Evolutionary conservation across 768 basidiomycete species (phyloP), one percentile per base, ranked within the genome.

Genomic region (Tylopilus sp.): DNA sequence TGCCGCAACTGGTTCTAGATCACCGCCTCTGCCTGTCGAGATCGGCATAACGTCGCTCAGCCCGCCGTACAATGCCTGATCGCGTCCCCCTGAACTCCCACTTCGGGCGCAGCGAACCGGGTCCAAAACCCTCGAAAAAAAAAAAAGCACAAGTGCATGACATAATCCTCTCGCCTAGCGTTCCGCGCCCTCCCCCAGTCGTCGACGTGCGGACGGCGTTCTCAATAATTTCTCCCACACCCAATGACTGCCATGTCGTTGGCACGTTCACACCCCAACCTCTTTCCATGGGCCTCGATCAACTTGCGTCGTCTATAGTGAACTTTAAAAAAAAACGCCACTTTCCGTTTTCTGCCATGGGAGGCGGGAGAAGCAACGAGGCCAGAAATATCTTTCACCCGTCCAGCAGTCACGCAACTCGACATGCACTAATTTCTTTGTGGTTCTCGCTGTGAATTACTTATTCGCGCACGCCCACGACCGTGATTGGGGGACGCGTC

Each of bases 191-290:
- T 13, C 31, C 15, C 51, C 44, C 41, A 39, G 54, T 66, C 56
- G 66, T 57, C 66, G 58, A 60, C 55, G 54, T 23, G 59, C 51
- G 42, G 52, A 52, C 66, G 63, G 63, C 59, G 55, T 67, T 58
- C 56, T 53, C 59, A 56, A 31, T 35, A 18, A 22, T 42, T 44
- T 57, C 59, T 68, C 65, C 54, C 65, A 69, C 65, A 69, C 61
- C 39, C 23, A 55, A 41, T 26, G 30, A 22, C 44, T 42, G 48
- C 56, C 59, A 53, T 48, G 56, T 62, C 59, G 53, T 48, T 49
- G 55, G 46, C 66, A 65, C 58, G 59, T 66, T 66, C 66, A 51
- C 64, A 69, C 65, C 56, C 64, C 64, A 36, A 67, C 61, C 55
- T 49, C 44, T 53, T 54, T 56, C 10, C 52, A 51, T 59, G 23